Base-by-base conservation (phyloP, 805 yeast species). In the Sungouiozyma ichnusensis region DNA sequence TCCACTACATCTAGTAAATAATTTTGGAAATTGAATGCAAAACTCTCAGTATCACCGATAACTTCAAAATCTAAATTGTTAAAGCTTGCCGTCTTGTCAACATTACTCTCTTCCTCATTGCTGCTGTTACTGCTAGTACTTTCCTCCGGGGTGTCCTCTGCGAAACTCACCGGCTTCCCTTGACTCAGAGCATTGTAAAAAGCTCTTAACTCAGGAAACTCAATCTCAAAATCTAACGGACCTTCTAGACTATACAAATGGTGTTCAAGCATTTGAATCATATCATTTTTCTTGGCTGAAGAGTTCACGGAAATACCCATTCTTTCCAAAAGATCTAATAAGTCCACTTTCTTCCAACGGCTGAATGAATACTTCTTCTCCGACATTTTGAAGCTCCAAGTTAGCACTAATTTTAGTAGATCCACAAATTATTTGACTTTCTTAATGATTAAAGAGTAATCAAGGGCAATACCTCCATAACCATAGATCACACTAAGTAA, bases 281-380 rank as follows among this genome's bases (percentile, higher is more conserved):
- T 32, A 4, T 46, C 52, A 33, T 34, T 32, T 33, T 58, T 53
- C 37, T 48, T 53, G 9, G 29, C 29, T 7, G 29, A 24, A 15
- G 46, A 40, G 20, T 42, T 38, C 32, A 43, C 43, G 11, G 54
- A 41, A 14, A 53, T 37, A 27, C 47, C 50, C 20, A 57, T 45
- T 41, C 52, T 59, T 36, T 51, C 50, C 3, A 51, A 53, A 32
- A 58, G 40, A 38, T 57, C 61, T 16, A 57, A 36, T 35, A 57
- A 42, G 33, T 57, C 55, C 14, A 49, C 49, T 43, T 57, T 58
- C 44, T 49, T 55, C 60, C 60, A 49, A 39, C 47, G 53, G 13
- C 44, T 44, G 39, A 52, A 52, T 14, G 54, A 48, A 18, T 36
- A 44, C 7, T 15, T 11, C 19, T 36, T 36, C 38, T 19, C 16